Evolutionary conservation across 2,329 filamentous ascomycete species (phyloP), one percentile per base, ranked within the genome.

Genomic region (Fusarium keratoplasticum): DNA sequence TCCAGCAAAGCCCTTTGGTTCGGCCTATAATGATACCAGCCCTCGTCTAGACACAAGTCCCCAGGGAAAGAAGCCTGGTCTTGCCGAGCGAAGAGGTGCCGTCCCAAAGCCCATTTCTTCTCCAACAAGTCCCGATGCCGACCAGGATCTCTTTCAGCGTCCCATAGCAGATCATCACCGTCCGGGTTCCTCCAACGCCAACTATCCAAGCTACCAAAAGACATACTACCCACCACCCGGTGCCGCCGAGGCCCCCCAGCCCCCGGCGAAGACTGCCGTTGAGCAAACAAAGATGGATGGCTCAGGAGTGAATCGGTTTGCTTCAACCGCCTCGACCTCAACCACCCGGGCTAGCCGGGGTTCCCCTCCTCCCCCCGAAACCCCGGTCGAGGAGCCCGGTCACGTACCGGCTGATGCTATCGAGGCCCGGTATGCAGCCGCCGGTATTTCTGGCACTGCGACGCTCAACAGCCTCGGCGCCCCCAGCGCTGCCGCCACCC

Each of bases 281-380:
- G 67, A 80, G 67, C 73, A 79, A 44, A 55, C 75, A 22, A 77
- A 69, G 79, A 81, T 84, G n/a, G 79, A 79, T 31, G 86, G 88
- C n/a, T 84, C 78, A 60, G 85, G 85, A 33, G 87, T 92, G 72
- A 91, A 89, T 78, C 87, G 91, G 52, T 91, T 91, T 74, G 87
- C 89, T 13, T 98, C 96, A 3, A 97, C 94, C 9, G 95, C 96
- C 16, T 98, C 96, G 0, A 97, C 92, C 14, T 97, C 95, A 3
- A 99, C 96, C 1, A 98, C 96, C 3, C 91, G 94, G 74, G 96
- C 96, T 22, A 95, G 94, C 79, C 90, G 96, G 76, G 96, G 96
- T 50, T 98, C 96, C 31, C 96, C 96, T 6, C 96, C 96, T 6
- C 96, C 96, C 1, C 96, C 96, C 10, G 96, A 98, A 82, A 98